Percentiles rank a stretch among this genome's conserved stretches.
Evolutionary conservation across 768 basidiomycete genomes (phyloP).

Genomic region (Agaricus blazei): DNA sequence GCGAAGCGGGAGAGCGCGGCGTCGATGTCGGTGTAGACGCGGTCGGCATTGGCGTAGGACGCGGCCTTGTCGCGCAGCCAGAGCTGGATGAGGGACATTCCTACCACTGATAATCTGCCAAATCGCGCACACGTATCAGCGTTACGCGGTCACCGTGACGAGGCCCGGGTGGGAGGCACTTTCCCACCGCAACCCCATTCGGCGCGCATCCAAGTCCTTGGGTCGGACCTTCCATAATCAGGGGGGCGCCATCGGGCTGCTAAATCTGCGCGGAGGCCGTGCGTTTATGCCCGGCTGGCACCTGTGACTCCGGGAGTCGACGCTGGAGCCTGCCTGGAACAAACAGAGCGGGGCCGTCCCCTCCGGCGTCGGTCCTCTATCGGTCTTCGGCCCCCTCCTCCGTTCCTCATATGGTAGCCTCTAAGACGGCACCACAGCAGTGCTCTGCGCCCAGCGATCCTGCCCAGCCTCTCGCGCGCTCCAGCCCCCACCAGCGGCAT

Average conservation of each 20-base stretch:
- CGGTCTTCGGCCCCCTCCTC: conserved; percentile 4
- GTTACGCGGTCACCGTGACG: conserved; percentile 3
- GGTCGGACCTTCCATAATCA: conserved; percentile 7
- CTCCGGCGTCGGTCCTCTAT: conserved; percentile 9
- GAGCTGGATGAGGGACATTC: conserved; percentile 38
- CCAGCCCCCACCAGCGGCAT: no score
- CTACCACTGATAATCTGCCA: conserved; percentile 2
- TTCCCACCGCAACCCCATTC: conserved; percentile 8
- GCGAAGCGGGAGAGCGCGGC: conserved; percentile 46
- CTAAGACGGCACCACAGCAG: conserved; percentile 9
- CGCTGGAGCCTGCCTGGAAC: neutral
- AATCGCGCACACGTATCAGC: neutral
- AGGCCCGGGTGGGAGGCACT: conserved; percentile 10
- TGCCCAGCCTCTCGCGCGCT: neutral
- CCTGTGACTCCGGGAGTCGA: conserved; percentile 7
- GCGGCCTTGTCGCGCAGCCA: conserved; percentile 68
- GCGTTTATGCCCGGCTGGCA: conserved; percentile 7
- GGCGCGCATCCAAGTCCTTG: conserved; percentile 2
- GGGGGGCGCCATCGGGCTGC: neutral
- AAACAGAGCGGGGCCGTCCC: conserved; percentile 4
- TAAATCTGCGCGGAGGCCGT: conserved; percentile 9
- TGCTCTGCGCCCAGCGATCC: conserved; percentile 4
- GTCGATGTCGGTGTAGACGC: conserved; percentile 62
- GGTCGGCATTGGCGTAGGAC: conserved; percentile 49
- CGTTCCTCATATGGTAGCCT: conserved; percentile 12